Evolutionary conservation across 2,329 filamentous ascomycete species (phyloP), one percentile per base, ranked within the genome.

Genomic region (Talaromyces sp.): DNA sequence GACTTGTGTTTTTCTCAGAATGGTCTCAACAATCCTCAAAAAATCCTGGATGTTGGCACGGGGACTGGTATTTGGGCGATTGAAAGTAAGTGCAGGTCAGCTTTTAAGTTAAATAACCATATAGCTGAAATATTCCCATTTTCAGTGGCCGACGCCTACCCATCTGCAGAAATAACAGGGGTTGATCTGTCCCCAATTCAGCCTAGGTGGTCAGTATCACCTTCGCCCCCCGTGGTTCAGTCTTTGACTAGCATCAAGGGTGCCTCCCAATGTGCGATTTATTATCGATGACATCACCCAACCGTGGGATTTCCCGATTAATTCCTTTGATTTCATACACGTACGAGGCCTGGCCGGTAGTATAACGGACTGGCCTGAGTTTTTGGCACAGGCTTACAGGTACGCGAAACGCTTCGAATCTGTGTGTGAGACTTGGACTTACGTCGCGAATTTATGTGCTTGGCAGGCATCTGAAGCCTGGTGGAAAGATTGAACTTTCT

Each of bases 181-280:
- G 80, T 77, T 24, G 82, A 83, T 68, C 77, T 83, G 54, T 81
- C 78, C 0, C 81, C 82, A 43, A 83, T 83, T 57, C 82, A 84
- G 67, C 82, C 81, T 3, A 71, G 72, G 63, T 80, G 75, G 72
- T 72, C 33, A 63, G 60, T 56, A 19, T 52, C 24, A 43, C 6
- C 31, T 39, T 35, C n/a, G 50, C 24, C 3, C 6, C 3, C n/a
- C 10, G 11, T 31, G 16, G 27, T 11, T 39, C 35, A 16, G 47
- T 35, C 37, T 61, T 58, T 65, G 35, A 65, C 11, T 31, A 19
- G 14, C 35, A 19, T 37, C 2, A 31, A 71, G 71, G 71, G 68
- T 72, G 8, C 73, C 73, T n/a, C 72, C 72, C 4, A 76, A 76
- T 63, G 67, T 70, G 14, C 56, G 67, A 16, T 75, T 76, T 54